Conservation (phyloP, 2,329 filamentous ascomycete genomes). For the Cordyceps militaris region DNA sequence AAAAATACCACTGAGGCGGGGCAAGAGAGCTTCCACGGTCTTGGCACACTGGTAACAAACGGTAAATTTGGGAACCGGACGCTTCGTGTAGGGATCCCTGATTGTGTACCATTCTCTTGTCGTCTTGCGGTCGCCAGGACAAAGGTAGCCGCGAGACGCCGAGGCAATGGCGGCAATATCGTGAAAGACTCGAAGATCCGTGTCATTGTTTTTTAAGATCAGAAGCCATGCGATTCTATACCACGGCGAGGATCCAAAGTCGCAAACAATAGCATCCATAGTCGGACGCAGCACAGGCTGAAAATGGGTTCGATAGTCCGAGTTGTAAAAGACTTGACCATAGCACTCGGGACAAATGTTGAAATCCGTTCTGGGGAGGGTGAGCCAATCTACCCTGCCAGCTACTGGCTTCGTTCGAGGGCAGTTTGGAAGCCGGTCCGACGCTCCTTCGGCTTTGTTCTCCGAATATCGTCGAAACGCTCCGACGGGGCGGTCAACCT, state of each 20-base stretch:
- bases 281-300: constrained; percentile 48
- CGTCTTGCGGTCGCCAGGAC: constrained; percentile 46
- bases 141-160: constrained; percentile 47
- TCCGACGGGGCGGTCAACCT: constrained; percentile 34
- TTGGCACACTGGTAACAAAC: constrained; percentile 69
- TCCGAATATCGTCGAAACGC: constrained; percentile 50
- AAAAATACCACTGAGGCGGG: constrained; percentile 63
- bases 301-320: constrained; percentile 62
- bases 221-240: constrained; percentile 78
- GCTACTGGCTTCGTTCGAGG: constrained; percentile 55
- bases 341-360: constrained; percentile 81
- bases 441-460: constrained; percentile 19
- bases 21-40: constrained; percentile 66
- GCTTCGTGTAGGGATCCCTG: constrained; percentile 57
- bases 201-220: constrained; percentile 61
- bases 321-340: constrained; percentile 58
- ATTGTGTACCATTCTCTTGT: constrained; percentile 70
- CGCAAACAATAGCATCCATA: constrained; percentile 59
- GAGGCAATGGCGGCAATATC: constrained; percentile 53
- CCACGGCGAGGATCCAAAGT: constrained; percentile 73
- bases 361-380: constrained; percentile 63
- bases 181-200: constrained; percentile 62
- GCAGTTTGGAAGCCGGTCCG: constrained; percentile 57
- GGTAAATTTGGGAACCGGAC: constrained; percentile 61
- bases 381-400: constrained; percentile 73